Conservation (phyloP, 1,284 basidiomycete species). For the Marasmius sp. region DNA sequence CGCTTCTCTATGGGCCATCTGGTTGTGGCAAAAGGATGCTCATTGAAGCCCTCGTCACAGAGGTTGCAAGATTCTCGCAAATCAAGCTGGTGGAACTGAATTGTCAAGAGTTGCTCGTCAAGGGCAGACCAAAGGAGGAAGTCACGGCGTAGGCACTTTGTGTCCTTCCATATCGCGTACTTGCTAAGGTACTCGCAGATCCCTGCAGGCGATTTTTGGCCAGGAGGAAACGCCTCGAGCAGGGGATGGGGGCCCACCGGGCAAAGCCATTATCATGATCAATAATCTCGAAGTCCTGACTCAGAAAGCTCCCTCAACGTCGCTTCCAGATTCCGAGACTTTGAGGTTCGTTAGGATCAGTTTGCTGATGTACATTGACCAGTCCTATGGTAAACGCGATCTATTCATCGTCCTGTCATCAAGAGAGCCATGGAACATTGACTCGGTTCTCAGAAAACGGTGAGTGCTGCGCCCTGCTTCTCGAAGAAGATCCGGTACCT, state of each 20-base stretch:
- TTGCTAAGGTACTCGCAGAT: background rate
- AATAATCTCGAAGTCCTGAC: too few relatives aligned
- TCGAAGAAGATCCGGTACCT: background rate
- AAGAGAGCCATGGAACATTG: background rate
- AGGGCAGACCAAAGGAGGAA: background rate
- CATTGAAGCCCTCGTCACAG: conserved; percentile 87
- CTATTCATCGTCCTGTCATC: background rate
- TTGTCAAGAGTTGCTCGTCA: background rate
- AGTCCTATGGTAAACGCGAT: background rate
- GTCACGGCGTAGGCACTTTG: background rate
- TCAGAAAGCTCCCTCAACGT: background rate
- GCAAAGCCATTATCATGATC: too few relatives aligned
- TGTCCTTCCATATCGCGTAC: background rate
- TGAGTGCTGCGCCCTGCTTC: background rate
- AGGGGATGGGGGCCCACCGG: too few relatives aligned
- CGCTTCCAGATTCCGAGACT: background rate
- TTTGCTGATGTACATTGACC: background rate
- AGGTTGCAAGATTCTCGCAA: conserved; percentile 87
- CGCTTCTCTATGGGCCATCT: conserved; percentile 83
- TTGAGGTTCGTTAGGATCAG: background rate
- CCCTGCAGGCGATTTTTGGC: too few relatives aligned
- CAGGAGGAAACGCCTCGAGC: too few relatives aligned
- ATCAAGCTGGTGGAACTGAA: conserved; percentile 78
- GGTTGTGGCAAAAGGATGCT: conserved; percentile 79
- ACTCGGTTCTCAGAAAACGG: background rate